These are phyloP conservation scores for Musa troglodytarum DNA, from an alignment of 176 grass and related monocot species.

Conservation along the genomic window DNA sequence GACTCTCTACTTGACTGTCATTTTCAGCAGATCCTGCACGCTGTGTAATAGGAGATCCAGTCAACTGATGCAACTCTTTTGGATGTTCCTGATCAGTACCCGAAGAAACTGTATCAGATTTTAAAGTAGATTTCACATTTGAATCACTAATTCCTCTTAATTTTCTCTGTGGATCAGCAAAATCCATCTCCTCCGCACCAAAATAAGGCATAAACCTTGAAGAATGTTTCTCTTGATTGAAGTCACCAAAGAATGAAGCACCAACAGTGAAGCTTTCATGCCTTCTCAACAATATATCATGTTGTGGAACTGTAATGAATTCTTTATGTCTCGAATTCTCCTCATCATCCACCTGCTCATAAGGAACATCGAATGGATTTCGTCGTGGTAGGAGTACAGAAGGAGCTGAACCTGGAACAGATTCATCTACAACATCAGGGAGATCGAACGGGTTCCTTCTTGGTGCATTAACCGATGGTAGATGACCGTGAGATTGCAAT, in stretches of 20 bases:
- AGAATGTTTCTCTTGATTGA: not conserved
- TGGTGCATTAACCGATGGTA: constrained; percentile 30
- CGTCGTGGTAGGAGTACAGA: constrained; percentile 19
- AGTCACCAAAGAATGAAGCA: constrained; percentile 17
- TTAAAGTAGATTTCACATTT: constrained; percentile 21
- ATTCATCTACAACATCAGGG: constrained; percentile 38
- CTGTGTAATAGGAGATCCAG: no score
- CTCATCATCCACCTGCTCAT: constrained; percentile 2
- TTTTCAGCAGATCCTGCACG: constrained; percentile 1
- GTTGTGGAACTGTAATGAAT: constrained; percentile 14
- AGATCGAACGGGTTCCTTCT: constrained; percentile 43
- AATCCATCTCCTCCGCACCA: constrained; percentile 22
- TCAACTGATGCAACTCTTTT: not conserved
- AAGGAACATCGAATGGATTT: constrained; percentile 31
- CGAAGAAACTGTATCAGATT: constrained; percentile 34
- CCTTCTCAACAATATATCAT: constrained; percentile 22
- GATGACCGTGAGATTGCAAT: constrained; percentile 27
- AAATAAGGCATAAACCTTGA: constrained; percentile 45
- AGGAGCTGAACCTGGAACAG: constrained; percentile 36
- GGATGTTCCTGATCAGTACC: constrained; percentile 40
- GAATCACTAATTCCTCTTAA: constrained; percentile 13
- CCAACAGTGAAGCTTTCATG: constrained; percentile 42
- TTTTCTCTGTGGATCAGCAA: constrained; percentile 22
- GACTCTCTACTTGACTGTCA: not conserved
- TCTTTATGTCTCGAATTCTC: constrained; percentile 20